Conservation (phyloP, 805 yeast genomes). For the Aciculoconidium aculeatum region DNA sequence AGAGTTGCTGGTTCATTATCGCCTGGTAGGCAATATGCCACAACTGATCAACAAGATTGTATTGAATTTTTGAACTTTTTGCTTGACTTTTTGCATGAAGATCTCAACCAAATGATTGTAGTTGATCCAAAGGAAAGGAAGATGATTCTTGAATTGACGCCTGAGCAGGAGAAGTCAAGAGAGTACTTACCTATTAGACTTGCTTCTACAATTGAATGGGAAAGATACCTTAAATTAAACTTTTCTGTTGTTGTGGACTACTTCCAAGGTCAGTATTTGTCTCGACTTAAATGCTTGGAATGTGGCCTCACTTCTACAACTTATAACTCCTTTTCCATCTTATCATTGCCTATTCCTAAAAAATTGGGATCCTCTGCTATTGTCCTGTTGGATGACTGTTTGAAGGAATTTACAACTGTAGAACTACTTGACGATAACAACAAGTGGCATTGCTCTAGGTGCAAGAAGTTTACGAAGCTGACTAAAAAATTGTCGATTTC, state of each 20-base stretch:
- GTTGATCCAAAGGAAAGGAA: conserved; percentile 25
- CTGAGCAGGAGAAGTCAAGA: conserved; percentile 63
- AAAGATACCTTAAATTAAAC: conserved; percentile 71
- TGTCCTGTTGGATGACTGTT: conserved; percentile 53
- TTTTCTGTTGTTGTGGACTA: conserved; percentile 74
- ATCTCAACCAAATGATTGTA: conserved; percentile 58
- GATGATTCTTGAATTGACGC: conserved; percentile 40
- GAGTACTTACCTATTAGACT: conserved; percentile 70
- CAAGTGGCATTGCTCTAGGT: conserved; percentile 78
- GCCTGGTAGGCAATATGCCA: conserved; percentile 50
- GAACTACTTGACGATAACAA: conserved; percentile 74
- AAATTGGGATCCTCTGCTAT: conserved; percentile 22
- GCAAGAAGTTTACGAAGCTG: conserved; percentile 58
- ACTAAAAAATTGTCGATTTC: conserved; percentile 69
- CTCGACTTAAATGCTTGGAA: conserved; percentile 66
- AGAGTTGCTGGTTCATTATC: conserved; percentile 63
- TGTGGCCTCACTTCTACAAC: conserved; percentile 81
- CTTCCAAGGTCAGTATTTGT: conserved; percentile 84
- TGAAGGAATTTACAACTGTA: conserved; percentile 68
- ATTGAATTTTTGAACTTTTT: conserved; percentile 74
- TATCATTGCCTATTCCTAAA: conserved; percentile 75
- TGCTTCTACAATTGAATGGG: conserved; percentile 92
- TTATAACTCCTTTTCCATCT: conserved; percentile 72
- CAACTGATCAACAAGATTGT: conserved; percentile 77
- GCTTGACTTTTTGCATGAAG: conserved; percentile 77